Base-by-base conservation (phyloP, 495 filamentous ascomycete species). In the Penicillium dipodomyicola region DNA sequence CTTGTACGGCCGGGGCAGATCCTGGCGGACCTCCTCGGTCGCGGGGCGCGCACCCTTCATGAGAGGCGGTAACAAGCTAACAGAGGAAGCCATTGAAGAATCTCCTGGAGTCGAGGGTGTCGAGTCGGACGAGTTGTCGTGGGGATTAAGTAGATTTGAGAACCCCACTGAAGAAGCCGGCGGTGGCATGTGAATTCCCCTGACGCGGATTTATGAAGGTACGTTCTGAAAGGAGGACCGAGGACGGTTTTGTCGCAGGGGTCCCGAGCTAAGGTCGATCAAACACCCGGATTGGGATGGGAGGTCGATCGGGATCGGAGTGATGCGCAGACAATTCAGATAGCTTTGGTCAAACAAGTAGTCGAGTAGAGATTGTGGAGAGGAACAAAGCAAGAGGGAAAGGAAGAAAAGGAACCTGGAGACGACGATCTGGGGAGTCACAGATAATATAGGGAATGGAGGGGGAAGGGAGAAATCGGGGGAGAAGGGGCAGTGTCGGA, bases 1-100 rank as follows among this genome's bases (percentile, higher is more conserved):
- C 75, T 97, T 97, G 82, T 98, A 98, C 0, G 94, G 94, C 37
- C 95, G 86, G 39, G 94, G 95, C 5, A 97, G 82, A 72, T 97
- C 94, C 80, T 84, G 83, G 41, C 83, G 78, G 17, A 78, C 69
- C 54, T 83, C 75, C 60, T 86, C 80, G 65, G 63, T 79, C 49
- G 77, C 77, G 14, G 86, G 83, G 32, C 85, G 77, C 41, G 85
- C 78, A 59, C 86, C 87, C 71, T 90, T 88, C 62, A 84, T 75
- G 52, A 84, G 69, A 20, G 79, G 80, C 44, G 88, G 87, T 62
- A 88, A 76, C 52, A 90, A 79, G 62, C 87, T 81, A 44, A 86
- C 84, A 27, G 84, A 82, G 33, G 87, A 80, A 25, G 87, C 82
- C 88, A 91, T 90, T 60, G 80, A 72, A 33, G 74, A 70, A 60